Evolutionary conservation across 1,284 basidiomycete genomes (phyloP), one percentile per base, ranked within the genome.

Genomic region (Coniophora puteana): DNA sequence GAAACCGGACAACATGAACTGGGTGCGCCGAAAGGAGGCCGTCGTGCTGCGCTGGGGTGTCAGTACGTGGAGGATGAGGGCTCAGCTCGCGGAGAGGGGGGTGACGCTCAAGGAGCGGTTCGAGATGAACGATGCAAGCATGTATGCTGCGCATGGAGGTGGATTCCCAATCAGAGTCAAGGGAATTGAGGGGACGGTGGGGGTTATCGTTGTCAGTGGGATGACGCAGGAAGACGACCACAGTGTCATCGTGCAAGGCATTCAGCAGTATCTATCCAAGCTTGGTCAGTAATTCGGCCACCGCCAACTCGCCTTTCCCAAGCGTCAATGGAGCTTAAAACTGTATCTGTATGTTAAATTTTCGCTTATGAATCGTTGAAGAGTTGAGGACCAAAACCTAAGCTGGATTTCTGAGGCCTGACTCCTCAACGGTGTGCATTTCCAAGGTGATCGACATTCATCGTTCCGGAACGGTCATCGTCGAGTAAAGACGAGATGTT

Each of bases 11-110:
- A 63, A 60, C 40, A 63, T 61, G 56, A 45, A 45, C 32, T 65
- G 61, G 63, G 55, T 65, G 35, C 55, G 56, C 34, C 65, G 63
- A 36, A 66, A 62, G 41, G 65, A 65, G 35, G 54, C 54, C 11
- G 54, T 55, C 2, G 62, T 65, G 27, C 54, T 64, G 3, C 43
- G 65, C 35, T 67, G 59, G 61, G 53, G 60, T 6, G 22, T 24
- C 40, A 58, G 58, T 31, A 55, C 56, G 10, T 51, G 51, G 46
- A 40, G 43, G 8, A 52, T 63, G 54, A 51, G 41, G 5, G 3
- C 30, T 16, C 12, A 21, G 16, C 14, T 53, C 31, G n/a, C 22
- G 38, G 4, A n/a, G 8, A 18, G 26, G 5, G 21, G 16, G 4
- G 13, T 0, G 32, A 11, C 30, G 1, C 27, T 54, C 16, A 22